These are phyloP conservation scores for Truncatella angustata DNA, from an alignment of 2,329 filamentous ascomycete species.

Conservation along the genomic window DNA sequence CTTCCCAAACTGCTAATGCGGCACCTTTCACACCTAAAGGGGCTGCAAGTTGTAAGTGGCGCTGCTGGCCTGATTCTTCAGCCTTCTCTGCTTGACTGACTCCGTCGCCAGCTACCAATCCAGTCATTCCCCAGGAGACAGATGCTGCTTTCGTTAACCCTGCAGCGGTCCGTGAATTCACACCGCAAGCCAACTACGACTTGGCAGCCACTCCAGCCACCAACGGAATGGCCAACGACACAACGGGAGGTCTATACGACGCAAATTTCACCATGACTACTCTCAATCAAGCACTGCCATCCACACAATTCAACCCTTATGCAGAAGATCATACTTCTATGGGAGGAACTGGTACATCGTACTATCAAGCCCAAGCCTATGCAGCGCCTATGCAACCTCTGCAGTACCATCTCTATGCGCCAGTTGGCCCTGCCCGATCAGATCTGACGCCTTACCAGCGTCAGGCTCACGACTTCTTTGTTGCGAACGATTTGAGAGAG, in stretches of 20 bases:
- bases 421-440: slow-evolving; percentile 71
- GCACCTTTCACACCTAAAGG: slow-evolving; percentile 79
- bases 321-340: slow-evolving; percentile 66
- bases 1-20: slow-evolving; percentile 85
- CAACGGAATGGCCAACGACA: slow-evolving; percentile 50
- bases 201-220: slow-evolving; percentile 36
- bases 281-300: slow-evolving; percentile 48
- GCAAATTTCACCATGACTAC: slow-evolving; percentile 63
- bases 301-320: slow-evolving; percentile 70
- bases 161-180: slow-evolving; percentile 58
- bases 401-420: slow-evolving; percentile 91
- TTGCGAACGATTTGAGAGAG: slow-evolving; percentile 81
- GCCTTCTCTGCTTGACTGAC: slow-evolving; percentile 8
- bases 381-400: slow-evolving; percentile 60
- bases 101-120: slow-evolving; percentile 30
- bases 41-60: slow-evolving; percentile 22
- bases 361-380: slow-evolving; percentile 62
- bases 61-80: not conserved
- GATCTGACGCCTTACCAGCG: slow-evolving; percentile 86
- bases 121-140: slow-evolving; percentile 39
- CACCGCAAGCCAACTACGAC: slow-evolving; percentile 53
- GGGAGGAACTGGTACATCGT: slow-evolving; percentile 56
- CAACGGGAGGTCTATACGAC: slow-evolving; percentile 50
- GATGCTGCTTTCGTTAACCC: slow-evolving; percentile 53
- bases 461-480: slow-evolving; percentile 85